These are phyloP conservation scores for Capronia americana DNA, from an alignment of 2,329 filamentous ascomycete species.

Conservation along the genomic window DNA sequence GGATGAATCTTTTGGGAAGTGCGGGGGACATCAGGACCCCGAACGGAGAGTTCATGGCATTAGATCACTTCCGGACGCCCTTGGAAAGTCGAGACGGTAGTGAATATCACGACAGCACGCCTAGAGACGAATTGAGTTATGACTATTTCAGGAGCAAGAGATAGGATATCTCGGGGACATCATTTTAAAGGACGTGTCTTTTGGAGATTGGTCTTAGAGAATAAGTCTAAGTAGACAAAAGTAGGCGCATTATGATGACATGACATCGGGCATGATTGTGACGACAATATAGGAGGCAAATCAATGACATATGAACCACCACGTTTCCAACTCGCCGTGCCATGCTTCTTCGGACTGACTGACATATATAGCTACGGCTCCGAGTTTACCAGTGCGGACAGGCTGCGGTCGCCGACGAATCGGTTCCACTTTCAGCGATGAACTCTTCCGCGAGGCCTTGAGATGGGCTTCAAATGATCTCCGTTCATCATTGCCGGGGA, in stretches of 20 bases:
- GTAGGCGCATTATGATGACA: neutral
- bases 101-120: conserved; percentile 16
- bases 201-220: neutral
- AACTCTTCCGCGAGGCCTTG: too few species aligned
- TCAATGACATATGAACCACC: neutral
- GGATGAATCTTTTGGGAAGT: conserved; percentile 32
- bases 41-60: conserved; percentile 38
- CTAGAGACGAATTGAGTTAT: conserved; percentile 26
- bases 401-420: too few species aligned
- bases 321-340: neutral
- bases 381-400: too few species aligned
- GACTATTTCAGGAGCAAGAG: conserved; percentile 32
- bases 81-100: conserved; percentile 19
- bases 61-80: conserved; percentile 33
- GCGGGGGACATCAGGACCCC: conserved; percentile 33
- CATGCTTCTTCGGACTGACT: neutral
- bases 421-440: too few species aligned
- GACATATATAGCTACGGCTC: neutral
- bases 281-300: neutral
- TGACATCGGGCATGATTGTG: conserved; percentile 3
- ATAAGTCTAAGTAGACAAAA: neutral
- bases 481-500: too few species aligned
- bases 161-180: conserved; percentile 1
- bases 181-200: neutral
- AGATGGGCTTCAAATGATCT: too few species aligned